Evolutionary conservation across 2,329 filamentous ascomycete species (phyloP).

Genomic region (Colletotrichum spaethianum): DNA sequence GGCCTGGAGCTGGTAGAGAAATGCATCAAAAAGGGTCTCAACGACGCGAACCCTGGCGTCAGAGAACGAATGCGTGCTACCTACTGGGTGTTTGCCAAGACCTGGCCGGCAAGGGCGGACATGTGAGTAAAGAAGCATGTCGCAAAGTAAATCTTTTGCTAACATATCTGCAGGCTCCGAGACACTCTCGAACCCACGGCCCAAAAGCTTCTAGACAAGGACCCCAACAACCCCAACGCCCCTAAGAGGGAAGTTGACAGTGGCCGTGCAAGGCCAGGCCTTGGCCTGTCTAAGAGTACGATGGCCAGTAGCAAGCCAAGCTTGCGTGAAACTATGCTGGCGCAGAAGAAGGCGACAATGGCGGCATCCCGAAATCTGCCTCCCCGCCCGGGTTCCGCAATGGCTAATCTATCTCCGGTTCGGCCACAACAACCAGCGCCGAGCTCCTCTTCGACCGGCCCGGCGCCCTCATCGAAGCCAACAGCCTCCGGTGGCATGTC

Average conservation of each 20-base stretch:
- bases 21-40: slow-evolving; percentile 89
- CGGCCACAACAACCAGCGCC: slow-evolving; percentile 56
- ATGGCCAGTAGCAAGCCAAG: slow-evolving; percentile 73
- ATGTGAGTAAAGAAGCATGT: slow-evolving; percentile 64
- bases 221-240: slow-evolving; percentile 84
- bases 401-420: slow-evolving; percentile 55
- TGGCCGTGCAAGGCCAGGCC: slow-evolving; percentile 68
- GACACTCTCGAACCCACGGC: slow-evolving; percentile 82
- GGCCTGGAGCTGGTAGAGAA: slow-evolving; percentile 89
- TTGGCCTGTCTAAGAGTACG: slow-evolving; percentile 75
- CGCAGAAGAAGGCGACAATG: slow-evolving; percentile 78
- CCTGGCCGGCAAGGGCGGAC: slow-evolving; percentile 86
- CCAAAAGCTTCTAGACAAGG: slow-evolving; percentile 84
- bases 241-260: slow-evolving; percentile 66
- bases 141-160: slow-evolving; percentile 1
- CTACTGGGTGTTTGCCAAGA: slow-evolving; percentile 85
- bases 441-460: slow-evolving; percentile 47
- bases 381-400: slow-evolving; percentile 72
- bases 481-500: slow-evolving; percentile 71
- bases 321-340: slow-evolving; percentile 86
- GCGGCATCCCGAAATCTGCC: slow-evolving; percentile 56
- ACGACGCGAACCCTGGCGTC: slow-evolving; percentile 90
- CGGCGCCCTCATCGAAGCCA: slow-evolving; percentile 55
- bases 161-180: slow-evolving; percentile 74
- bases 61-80: slow-evolving; percentile 87